These are phyloP conservation scores for Oemleria cerasiformis DNA, from an alignment of 306 rosid genomes.

Conservation along the genomic window DNA sequence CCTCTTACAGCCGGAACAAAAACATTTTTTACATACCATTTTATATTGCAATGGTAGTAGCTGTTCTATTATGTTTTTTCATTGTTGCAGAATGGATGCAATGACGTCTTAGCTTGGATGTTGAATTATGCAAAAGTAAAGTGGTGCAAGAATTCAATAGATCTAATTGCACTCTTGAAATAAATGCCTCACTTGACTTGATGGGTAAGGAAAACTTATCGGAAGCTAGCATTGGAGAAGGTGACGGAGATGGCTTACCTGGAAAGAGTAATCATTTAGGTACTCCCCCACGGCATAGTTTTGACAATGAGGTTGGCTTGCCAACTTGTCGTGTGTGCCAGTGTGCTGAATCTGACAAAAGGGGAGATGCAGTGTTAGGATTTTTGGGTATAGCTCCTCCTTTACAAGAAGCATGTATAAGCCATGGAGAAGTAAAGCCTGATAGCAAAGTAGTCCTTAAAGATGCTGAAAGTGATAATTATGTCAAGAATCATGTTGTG, in stretches of 20 bases:
- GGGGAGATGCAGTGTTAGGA: conserved; percentile 74
- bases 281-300: conserved; percentile 45
- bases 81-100: conserved; percentile 13
- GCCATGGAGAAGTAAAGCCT: conserved; percentile 32
- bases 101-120: conserved; percentile 19
- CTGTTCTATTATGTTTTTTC: conserved; percentile 11
- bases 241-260: conserved; percentile 35
- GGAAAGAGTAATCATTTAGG: conserved; percentile 45
- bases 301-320: conserved; percentile 54
- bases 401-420: conserved; percentile 30
- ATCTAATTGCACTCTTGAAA: conserved; percentile 21
- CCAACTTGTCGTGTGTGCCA: conserved; percentile 93
- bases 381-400: conserved; percentile 62
- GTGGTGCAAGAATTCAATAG: conserved; percentile 31
- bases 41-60: conserved; percentile 17
- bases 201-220: conserved; percentile 48
- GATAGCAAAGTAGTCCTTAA: conserved; percentile 28
- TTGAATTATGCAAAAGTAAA: conserved; percentile 12
- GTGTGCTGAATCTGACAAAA: conserved; percentile 79
- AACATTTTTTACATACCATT: neutral
- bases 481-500: conserved; percentile 37
- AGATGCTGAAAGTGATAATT: conserved; percentile 19
- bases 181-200: conserved; percentile 15
- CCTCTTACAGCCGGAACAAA: neutral
- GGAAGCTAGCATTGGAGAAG: conserved; percentile 33